Conservation (phyloP, 305 asterid species). For the Caryopteris hybrid region DNA sequence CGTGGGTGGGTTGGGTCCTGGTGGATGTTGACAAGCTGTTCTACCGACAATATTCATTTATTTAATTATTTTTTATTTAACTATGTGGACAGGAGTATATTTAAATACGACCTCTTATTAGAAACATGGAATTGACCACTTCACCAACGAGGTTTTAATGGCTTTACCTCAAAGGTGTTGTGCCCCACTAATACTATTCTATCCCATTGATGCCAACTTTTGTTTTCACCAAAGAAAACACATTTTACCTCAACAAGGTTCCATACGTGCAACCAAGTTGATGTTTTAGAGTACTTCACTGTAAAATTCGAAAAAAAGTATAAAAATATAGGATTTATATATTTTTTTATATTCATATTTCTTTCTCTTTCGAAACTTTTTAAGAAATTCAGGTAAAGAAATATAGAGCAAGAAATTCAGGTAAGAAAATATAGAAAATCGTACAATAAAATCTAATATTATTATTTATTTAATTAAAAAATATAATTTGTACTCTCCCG, state of each 20-base stretch:
- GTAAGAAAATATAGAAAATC: too few relatives aligned
- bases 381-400: too few relatives aligned
- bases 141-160: constrained; percentile 7
- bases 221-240: neutral
- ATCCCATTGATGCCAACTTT: neutral
- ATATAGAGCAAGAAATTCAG: too few relatives aligned
- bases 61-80: neutral
- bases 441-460: too few relatives aligned
- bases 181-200: constrained; percentile 16
- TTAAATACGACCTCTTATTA: neutral
- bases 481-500: too few relatives aligned
- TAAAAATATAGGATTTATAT: too few relatives aligned
- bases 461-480: too few relatives aligned
- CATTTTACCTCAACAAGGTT: neutral
- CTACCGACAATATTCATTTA: constrained; percentile 16
- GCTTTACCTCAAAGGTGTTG: constrained; percentile 11
- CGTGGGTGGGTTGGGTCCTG: neutral
- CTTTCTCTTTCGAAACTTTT: too few relatives aligned
- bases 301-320: too few relatives aligned
- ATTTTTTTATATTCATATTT: too few relatives aligned
- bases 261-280: too few relatives aligned
- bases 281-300: too few relatives aligned
- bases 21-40: neutral
- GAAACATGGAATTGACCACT: neutral
- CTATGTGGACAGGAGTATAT: neutral